A percentile compares a stretch with the other conserved stretches of the same genome.
Conservation (phyloP, 1,139 yeast species). For the Taiozyma onychis region DNA sequence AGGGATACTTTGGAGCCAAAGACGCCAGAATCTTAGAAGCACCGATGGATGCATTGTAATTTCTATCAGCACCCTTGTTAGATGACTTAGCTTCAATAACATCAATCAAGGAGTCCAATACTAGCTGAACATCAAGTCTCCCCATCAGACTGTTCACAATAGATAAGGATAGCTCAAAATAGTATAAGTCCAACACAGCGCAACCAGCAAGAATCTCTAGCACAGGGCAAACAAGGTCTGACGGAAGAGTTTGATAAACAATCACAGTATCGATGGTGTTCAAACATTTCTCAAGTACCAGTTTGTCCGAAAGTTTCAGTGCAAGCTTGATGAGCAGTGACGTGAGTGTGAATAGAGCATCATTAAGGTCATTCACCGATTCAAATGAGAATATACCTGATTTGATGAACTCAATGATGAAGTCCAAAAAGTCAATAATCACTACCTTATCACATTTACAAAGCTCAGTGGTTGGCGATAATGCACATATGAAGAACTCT, state of each 20-base stretch:
- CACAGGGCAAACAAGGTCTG: constrained; percentile 31
- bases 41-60: constrained; percentile 43
- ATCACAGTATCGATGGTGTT: constrained; percentile 42
- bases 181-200: constrained; percentile 31
- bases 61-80: constrained; percentile 15
- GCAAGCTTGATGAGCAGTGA: constrained; percentile 36
- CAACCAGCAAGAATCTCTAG: constrained; percentile 49
- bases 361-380: not conserved
- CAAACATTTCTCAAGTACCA: constrained; percentile 39
- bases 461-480: constrained; percentile 16
- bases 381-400: constrained; percentile 11
- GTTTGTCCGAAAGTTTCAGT: constrained; percentile 35
- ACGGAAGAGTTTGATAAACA: constrained; percentile 44
- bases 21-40: constrained; percentile 29
- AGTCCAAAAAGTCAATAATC: constrained; percentile 29
- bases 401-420: constrained; percentile 25
- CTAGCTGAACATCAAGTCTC: constrained; percentile 31
- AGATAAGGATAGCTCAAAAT: constrained; percentile 37
- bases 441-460: constrained; percentile 7
- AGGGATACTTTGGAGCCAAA: constrained; percentile 18
- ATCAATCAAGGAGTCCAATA: constrained; percentile 33
- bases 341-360: constrained; percentile 34
- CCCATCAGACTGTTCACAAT: constrained; percentile 31
- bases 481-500: constrained; percentile 25
- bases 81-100: constrained; percentile 26